Conservation (phyloP, 2,329 filamentous ascomycete genomes). For the Dactylellina drechsleri region DNA sequence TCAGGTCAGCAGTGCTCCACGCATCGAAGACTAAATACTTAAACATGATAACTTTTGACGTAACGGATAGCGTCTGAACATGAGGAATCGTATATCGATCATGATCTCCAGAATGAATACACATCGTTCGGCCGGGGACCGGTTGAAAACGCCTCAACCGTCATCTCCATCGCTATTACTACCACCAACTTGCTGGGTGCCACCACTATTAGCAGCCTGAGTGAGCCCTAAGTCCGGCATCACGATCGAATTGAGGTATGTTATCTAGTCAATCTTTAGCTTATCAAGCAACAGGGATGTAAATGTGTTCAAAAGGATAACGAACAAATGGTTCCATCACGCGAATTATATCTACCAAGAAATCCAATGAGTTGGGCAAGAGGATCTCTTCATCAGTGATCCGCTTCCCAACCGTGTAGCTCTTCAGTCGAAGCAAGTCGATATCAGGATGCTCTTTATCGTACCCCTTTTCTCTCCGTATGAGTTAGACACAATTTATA, state of each 20-base stretch:
- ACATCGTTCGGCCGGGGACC: too few species aligned
- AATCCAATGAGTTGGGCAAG: slow-evolving; percentile 71
- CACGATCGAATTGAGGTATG: slow-evolving; percentile 76
- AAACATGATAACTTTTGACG: too few species aligned
- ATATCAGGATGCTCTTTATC: slow-evolving; percentile 79
- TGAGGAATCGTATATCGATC: too few species aligned
- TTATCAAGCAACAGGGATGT: not conserved
- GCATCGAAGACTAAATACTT: too few species aligned
- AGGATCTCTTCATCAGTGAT: slow-evolving; percentile 74
- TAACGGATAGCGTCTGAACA: too few species aligned
- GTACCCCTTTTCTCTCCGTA: slow-evolving; percentile 71
- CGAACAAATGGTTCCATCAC: slow-evolving; percentile 83
- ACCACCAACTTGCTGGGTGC: not conserved
- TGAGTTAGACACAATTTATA: not conserved
- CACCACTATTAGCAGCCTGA: slow-evolving; percentile 19
- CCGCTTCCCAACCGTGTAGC: slow-evolving; percentile 77
- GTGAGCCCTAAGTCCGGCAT: slow-evolving; percentile 70
- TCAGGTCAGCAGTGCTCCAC: too few species aligned
- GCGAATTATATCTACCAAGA: slow-evolving; percentile 72
- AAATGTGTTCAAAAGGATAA: slow-evolving; percentile 58
- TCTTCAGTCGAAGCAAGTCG: slow-evolving; percentile 79
- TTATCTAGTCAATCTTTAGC: slow-evolving; percentile 66
- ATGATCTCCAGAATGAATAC: too few species aligned
- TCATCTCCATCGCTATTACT: slow-evolving; percentile 35
- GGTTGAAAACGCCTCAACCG: slow-evolving; percentile 17